Evolutionary conservation across 768 basidiomycete genomes (phyloP).

Genomic region (Clavaria fumosa): DNA sequence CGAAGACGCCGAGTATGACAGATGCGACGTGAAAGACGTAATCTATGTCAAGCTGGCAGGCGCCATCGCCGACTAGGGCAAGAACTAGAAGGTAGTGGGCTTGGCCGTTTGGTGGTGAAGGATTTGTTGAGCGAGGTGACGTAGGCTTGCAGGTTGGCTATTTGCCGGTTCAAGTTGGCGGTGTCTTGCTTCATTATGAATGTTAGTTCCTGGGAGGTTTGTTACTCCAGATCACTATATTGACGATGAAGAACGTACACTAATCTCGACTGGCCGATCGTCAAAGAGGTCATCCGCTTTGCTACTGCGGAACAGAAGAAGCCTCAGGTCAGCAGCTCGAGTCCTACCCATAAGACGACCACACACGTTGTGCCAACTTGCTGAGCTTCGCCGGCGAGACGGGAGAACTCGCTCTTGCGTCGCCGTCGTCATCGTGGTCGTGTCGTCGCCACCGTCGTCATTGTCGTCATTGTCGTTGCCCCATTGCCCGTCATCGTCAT

Average conservation of each 20-base stretch:
- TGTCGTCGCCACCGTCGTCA: no score
- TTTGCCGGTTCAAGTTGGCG: constrained; percentile 92
- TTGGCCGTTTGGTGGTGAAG: no score
- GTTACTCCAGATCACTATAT: no score
- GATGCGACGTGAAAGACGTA: no score
- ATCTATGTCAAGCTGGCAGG: no score
- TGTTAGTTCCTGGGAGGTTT: constrained; percentile 79
- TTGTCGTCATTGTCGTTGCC: no score
- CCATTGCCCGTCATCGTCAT: no score
- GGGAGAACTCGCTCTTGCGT: constrained; percentile 84
- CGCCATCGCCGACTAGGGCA: no score
- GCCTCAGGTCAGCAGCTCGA: background rate
- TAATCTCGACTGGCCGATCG: constrained; percentile 96
- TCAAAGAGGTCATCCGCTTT: constrained; percentile 98
- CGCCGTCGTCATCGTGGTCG: no score
- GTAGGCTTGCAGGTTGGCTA: constrained; percentile 75
- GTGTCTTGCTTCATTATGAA: constrained; percentile 99
- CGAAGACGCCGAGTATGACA: no score
- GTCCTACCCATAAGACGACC: constrained; percentile 2
- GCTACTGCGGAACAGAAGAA: constrained; percentile 49
- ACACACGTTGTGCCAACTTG: constrained; percentile 87
- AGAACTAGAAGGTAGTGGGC: no score
- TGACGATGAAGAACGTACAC: constrained; percentile 35
- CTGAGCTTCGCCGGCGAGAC: constrained; percentile 89
- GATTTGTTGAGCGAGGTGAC: no score